phyloP scores from a whole-genome alignment of 352 stramenopile species.

The Thalassiosira hispida region DNA sequence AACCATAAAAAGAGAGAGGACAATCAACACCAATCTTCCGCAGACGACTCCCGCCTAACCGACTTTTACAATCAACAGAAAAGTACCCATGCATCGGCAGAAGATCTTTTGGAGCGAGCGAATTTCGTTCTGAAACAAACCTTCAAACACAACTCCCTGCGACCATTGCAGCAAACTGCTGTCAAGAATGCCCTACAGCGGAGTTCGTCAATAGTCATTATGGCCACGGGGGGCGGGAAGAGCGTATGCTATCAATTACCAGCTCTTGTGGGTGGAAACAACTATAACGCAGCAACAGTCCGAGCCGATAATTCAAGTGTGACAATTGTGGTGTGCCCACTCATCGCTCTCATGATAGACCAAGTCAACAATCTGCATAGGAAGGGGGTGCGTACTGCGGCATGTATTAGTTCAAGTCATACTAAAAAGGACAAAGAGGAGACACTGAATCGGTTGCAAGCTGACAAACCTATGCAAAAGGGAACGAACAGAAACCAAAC shows the following conservation, averaged over 20 bases:
- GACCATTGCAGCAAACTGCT: conserved; percentile 63
- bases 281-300: conserved; percentile 59
- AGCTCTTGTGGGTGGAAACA: conserved; percentile 83
- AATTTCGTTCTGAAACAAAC: conserved; percentile 51
- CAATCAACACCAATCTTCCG: not conserved
- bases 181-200: conserved; percentile 56
- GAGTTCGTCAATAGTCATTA: conserved; percentile 90
- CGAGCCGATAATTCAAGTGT: conserved; percentile 68
- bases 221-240: conserved; percentile 99
- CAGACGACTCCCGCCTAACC: not conserved
- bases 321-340: conserved; percentile 97
- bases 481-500: conserved; percentile 25
- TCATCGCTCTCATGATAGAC: conserved; percentile 99
- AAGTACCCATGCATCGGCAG: conserved; percentile 2
- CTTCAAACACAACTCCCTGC: conserved; percentile 64
- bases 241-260: conserved; percentile 94
- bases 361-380: conserved; percentile 94
- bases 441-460: conserved; percentile 57
- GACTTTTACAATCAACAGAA: conserved; percentile 35
- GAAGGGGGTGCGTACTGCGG: conserved; percentile 88
- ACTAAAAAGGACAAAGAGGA: conserved; percentile 61
- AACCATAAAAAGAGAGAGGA: not conserved
- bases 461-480: conserved; percentile 21
- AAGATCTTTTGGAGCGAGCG: conserved; percentile 32
- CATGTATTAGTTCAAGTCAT: conserved; percentile 59